Evolutionary conservation across 139 green algal species (phyloP).

Genomic region (Astrephomene gubernaculifera): DNA sequence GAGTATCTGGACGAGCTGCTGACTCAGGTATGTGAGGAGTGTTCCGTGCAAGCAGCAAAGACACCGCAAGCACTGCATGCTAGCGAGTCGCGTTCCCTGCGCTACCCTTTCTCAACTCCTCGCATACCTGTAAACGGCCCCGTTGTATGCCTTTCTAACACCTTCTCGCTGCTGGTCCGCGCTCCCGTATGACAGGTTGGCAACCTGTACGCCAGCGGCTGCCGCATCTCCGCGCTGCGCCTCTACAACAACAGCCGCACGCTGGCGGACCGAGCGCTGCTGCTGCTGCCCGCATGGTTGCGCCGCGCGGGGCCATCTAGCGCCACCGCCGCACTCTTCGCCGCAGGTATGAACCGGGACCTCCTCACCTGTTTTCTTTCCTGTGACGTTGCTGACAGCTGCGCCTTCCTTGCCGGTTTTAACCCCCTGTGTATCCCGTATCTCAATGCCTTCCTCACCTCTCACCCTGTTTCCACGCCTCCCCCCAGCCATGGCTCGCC

Average conservation of each 20-base stretch:
- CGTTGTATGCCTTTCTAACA: no score
- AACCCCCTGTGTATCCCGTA: no score
- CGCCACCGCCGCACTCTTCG: slow-evolving; percentile 21
- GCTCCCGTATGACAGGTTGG: not conserved
- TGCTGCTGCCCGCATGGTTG: slow-evolving; percentile 37
- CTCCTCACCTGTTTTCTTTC: not conserved
- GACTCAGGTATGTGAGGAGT: not conserved
- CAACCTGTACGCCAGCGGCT: slow-evolving; percentile 29
- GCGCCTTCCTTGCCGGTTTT: not conserved
- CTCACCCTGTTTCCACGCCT: not conserved
- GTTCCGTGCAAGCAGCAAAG: no score
- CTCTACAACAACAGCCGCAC: slow-evolving; percentile 40
- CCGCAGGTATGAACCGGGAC: not conserved
- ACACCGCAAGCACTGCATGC: no score
- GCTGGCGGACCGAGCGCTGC: slow-evolving; percentile 21
- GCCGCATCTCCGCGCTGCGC: slow-evolving; percentile 26
- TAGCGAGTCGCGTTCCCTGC: no score
- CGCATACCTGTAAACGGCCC: no score
- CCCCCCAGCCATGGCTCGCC: slow-evolving; percentile 2
- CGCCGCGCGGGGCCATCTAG: not conserved
- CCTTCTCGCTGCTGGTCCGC: no score
- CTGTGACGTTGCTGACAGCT: not conserved
- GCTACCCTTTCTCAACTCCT: no score
- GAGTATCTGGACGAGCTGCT: slow-evolving; percentile 33
- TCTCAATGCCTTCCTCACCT: not conserved